Evolutionary conservation across 805 yeast species (phyloP), one percentile per base, ranked within the genome.

Genomic region (Barnettozyma siamensis): DNA sequence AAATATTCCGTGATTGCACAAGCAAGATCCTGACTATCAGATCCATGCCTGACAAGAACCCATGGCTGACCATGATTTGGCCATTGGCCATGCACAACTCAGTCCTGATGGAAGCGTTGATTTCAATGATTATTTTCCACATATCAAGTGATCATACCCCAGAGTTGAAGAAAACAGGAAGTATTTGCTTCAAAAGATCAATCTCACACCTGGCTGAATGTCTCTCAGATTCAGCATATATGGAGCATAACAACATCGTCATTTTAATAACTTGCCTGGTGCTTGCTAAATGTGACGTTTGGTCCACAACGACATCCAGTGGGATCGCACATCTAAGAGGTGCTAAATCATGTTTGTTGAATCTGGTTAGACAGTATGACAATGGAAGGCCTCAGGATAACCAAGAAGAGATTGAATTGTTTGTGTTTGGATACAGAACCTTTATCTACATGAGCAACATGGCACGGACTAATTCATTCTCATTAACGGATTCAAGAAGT

Each of bases 291-390:
- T 28, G 18, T 6, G 28, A 33, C 21, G 36, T 33, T 21, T 33
- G 27, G 27, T 33, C n/a, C 15, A 33, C 23, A 7, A 33, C 28
- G 10, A 23, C 27, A 16, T 23, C 29, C 23, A n/a, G 36, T 33
- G 36, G 36, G 1, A 33, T 33, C 9, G 19, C 36, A 11, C 36
- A 33, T 23, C 23, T 33, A 33, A 33, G 36, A 33, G 36, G 36
- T 15, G 36, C 36, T 4, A 33, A 33, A 16, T 33, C 36, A 10
- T 33, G 36, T 23, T 23, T 33, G 20, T 16, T 33, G 15, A 33
- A 33, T 10, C 21, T 33, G 10, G 29, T 33, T 23, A 33, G 23
- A 23, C 23, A 27, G 16, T 33, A 33, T 33, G 36, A 33, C 12
- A n/a, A 17, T n/a, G 29, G 36, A 10, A 33, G 23, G 5, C 15